Evolutionary conservation across 2,329 filamentous ascomycete genomes (phyloP), one percentile per base, ranked within the genome.

Genomic region (Rugonectria rugulosa): DNA sequence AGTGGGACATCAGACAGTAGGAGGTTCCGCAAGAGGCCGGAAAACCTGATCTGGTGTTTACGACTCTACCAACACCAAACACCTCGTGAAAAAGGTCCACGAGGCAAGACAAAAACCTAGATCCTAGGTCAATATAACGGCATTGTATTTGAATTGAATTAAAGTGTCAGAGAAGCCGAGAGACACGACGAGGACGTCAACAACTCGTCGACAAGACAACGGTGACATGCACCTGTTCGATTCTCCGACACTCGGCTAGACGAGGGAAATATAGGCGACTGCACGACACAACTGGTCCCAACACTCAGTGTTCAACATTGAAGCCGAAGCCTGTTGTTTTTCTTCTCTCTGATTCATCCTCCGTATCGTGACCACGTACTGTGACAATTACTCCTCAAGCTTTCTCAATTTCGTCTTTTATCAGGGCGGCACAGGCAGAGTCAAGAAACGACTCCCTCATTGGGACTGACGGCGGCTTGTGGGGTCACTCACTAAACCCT

Each of bases 371-470:
- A 29, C 26, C 12, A 29, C 7, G 7, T 7, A 29, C 7, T 7
- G 12, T 29, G 26, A 29, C 26, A 7, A 12, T 7, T 12, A 29
- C 7, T 29, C 26, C 7, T 12, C 26, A 29, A 7, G 7, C 12
- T 20, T 6, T 6, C 37, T 45, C 32, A 37, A 45, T 44, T 26
- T 44, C 26, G 34, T 11, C 9, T 17, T 21, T 38, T 40, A 40
- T 56, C 46, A n/a, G n/a, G n/a, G n/a, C n/a, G n/a, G n/a, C n/a
- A 5, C 21, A 38, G 40, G 53, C 46, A 46, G 41, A 50, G 51
- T 50, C 51, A 50, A 56, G 47, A 46, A 46, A 45, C 15, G 47
- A 23, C 62, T 61, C 63, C 63, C 60, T 65, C 60, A 63, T 63
- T 55, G 41, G 60, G 53, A 56, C 51, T 37, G 43, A 45, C 23